Conservation (phyloP, 208 protist species). For the Leptomonas pyrrhocoris region DNA sequence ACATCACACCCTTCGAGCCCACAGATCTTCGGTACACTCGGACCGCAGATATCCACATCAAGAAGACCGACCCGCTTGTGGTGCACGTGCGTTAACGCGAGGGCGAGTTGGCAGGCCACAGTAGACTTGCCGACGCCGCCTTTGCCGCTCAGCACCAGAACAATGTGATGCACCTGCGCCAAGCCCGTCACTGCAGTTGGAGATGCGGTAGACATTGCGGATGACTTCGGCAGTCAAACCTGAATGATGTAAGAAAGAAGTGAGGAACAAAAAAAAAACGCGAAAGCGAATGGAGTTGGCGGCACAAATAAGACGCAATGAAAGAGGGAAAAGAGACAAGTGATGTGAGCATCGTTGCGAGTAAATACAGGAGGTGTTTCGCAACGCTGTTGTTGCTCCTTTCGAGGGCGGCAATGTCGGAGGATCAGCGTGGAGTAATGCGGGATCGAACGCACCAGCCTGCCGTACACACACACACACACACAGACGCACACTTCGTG, state of each 20-base stretch:
- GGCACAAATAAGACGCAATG: too few species aligned
- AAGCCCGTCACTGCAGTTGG: conserved; percentile 9
- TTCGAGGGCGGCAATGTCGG: too few species aligned
- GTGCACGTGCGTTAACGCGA: conserved; percentile 79
- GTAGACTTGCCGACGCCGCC: conserved; percentile 99
- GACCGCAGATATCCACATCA: conserved; percentile 94
- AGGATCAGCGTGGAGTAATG: too few species aligned
- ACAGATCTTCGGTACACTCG: conserved; percentile 96
- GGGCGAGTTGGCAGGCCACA: conserved; percentile 97
- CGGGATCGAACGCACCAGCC: too few species aligned
- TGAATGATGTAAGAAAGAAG: neutral
- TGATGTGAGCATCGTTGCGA: too few species aligned
- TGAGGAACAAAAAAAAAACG: conserved; percentile 4
- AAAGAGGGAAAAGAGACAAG: too few species aligned
- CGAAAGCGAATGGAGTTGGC: neutral
- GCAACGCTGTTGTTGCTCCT: too few species aligned
- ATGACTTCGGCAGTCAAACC: neutral
- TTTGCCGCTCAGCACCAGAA: conserved; percentile 99
- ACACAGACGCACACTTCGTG: too few species aligned
- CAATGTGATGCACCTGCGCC: conserved; percentile 94
- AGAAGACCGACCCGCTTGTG: conserved; percentile 88
- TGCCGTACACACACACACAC: too few species aligned
- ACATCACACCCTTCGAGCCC: conserved; percentile 94
- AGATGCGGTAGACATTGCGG: neutral
- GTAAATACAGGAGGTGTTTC: too few species aligned